Conservation (phyloP, 1,139 yeast species). For the Sugiyamaella novakii region DNA sequence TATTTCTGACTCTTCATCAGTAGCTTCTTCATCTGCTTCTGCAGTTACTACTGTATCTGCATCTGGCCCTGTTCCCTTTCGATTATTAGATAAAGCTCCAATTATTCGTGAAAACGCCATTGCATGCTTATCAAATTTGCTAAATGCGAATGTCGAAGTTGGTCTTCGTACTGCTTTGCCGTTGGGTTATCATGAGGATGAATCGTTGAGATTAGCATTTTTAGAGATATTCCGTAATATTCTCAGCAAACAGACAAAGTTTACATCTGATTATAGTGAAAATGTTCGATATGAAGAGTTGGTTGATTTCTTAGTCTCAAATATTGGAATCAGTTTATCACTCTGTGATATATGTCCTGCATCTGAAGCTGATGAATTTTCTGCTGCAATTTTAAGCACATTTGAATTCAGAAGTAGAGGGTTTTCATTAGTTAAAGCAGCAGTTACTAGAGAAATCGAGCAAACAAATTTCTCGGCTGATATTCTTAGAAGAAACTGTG, state of each 20-base stretch:
- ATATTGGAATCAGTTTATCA: conserved; percentile 28
- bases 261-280: conserved; percentile 39
- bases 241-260: conserved; percentile 49
- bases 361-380: conserved; percentile 70
- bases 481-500: conserved; percentile 76
- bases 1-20: conserved; percentile 27
- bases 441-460: conserved; percentile 64
- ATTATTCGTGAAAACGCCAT: conserved; percentile 67
- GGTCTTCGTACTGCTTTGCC: conserved; percentile 79
- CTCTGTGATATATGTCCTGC: conserved; percentile 55
- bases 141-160: conserved; percentile 73
- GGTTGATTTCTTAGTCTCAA: conserved; percentile 34
- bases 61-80: background rate
- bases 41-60: conserved; percentile 37
- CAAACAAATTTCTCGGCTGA: conserved; percentile 66
- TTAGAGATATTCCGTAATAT: conserved; percentile 75
- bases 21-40: conserved; percentile 37
- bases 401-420: conserved; percentile 57
- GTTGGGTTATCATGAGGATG: conserved; percentile 72
- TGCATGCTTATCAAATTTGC: conserved; percentile 63
- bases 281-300: conserved; percentile 39
- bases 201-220: conserved; percentile 67
- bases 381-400: conserved; percentile 67
- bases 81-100: conserved; percentile 50
- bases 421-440: conserved; percentile 57